phyloP scores from a whole-genome alignment of 805 yeast species.

The Candida khao-thaluensis region DNA sequence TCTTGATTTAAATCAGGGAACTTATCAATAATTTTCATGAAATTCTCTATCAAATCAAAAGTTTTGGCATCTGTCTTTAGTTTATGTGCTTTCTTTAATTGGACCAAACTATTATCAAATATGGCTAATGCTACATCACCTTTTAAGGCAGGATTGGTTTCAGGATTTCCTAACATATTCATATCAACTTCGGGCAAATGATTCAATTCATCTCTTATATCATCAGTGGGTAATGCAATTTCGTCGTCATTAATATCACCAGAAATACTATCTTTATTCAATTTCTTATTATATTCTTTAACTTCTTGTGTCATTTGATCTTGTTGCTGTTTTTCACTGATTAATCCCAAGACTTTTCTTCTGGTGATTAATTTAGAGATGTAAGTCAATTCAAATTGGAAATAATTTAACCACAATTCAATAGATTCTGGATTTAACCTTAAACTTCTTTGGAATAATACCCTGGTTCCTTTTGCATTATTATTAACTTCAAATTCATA shows the following conservation, averaged over 20 bases:
- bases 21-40: constrained; percentile 61
- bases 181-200: constrained; percentile 84
- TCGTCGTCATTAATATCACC: constrained; percentile 33
- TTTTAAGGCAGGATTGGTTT: constrained; percentile 69
- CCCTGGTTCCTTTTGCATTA: constrained; percentile 85
- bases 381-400: constrained; percentile 83
- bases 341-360: constrained; percentile 75
- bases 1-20: constrained; percentile 69
- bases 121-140: constrained; percentile 48
- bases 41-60: constrained; percentile 36
- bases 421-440: constrained; percentile 76
- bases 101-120: constrained; percentile 30
- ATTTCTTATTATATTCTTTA: constrained; percentile 35
- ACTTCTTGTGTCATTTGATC: constrained; percentile 45
- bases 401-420: constrained; percentile 80
- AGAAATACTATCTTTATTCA: constrained; percentile 25
- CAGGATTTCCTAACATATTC: constrained; percentile 82
- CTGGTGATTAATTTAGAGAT: constrained; percentile 81
- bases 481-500: constrained; percentile 89
- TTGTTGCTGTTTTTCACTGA: constrained; percentile 68
- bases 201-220: constrained; percentile 60
- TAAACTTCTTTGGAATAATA: constrained; percentile 77
- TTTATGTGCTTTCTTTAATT: constrained; percentile 15
- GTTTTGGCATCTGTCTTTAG: constrained; percentile 27
- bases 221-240: constrained; percentile 53